These are phyloP conservation scores for Luffa acutangula DNA, from an alignment of 306 rosid genomes.

Conservation along the genomic window DNA sequence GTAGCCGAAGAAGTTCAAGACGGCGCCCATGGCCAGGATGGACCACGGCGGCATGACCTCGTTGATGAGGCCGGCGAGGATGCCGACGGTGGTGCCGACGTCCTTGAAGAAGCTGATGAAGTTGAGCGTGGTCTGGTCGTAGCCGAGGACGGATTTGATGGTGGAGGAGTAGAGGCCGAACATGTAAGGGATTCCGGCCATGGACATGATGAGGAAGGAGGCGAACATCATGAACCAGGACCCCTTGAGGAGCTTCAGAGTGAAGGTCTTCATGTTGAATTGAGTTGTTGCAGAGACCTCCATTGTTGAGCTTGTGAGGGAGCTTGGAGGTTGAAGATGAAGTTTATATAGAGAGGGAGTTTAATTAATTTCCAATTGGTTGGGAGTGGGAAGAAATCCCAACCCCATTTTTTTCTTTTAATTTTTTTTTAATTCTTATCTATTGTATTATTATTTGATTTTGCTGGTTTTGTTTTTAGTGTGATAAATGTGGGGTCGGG, in stretches of 20 bases:
- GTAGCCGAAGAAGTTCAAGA: constrained; percentile 57
- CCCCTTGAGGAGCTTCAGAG: constrained; percentile 15
- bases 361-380: too few species aligned
- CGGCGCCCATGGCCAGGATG: constrained; percentile 32
- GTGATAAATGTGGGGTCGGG: too few species aligned
- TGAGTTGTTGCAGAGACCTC: background rate
- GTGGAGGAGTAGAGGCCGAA: constrained; percentile 35
- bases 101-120: constrained; percentile 32
- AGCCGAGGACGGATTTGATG: constrained; percentile 24
- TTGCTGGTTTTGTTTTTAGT: too few species aligned
- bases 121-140: constrained; percentile 38
- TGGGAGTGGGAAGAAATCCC: too few species aligned
- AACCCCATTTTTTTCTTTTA: too few species aligned
- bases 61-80: constrained; percentile 24
- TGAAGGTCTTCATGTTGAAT: constrained; percentile 10
- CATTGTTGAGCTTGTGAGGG: background rate
- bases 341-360: background rate
- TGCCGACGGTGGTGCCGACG: constrained; percentile 23
- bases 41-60: constrained; percentile 32
- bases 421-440: too few species aligned
- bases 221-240: constrained; percentile 33
- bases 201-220: constrained; percentile 29
- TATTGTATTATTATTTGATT: too few species aligned
- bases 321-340: background rate
- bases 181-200: constrained; percentile 30